Percentiles rank a stretch among this genome's conserved stretches.
These are phyloP conservation scores for Aegilops speltoides DNA, from an alignment of 176 grass and related monocot species.

Conservation along the genomic window DNA sequence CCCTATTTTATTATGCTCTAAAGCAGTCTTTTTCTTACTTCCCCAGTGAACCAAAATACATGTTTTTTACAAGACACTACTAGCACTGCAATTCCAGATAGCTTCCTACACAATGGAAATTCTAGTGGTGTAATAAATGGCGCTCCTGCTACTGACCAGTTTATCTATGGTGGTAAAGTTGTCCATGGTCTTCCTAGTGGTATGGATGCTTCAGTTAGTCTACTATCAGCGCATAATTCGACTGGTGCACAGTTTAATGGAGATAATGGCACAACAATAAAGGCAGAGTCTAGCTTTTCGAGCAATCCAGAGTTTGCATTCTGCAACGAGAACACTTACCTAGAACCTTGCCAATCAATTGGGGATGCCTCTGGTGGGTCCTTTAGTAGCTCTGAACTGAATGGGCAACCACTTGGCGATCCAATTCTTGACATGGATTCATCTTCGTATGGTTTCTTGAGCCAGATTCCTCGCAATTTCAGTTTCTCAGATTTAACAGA, in stretches of 20 bases:
- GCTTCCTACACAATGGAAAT: slow-evolving; percentile 66
- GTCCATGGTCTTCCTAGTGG: slow-evolving; percentile 43
- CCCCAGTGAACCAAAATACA: slow-evolving; percentile 69
- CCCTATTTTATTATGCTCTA: slow-evolving; percentile 24
- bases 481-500: slow-evolving; percentile 97
- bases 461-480: slow-evolving; percentile 95
- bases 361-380: slow-evolving; percentile 88
- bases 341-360: slow-evolving; percentile 67
- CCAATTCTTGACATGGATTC: slow-evolving; percentile 77
- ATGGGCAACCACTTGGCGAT: slow-evolving; percentile 60
- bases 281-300: slow-evolving; percentile 71
- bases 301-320: slow-evolving; percentile 78
- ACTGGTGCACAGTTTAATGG: slow-evolving; percentile 56
- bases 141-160: slow-evolving; percentile 45
- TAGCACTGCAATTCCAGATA: slow-evolving; percentile 58
- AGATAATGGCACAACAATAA: slow-evolving; percentile 66
- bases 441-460: slow-evolving; percentile 76
- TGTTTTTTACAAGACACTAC: slow-evolving; percentile 57
- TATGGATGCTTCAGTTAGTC: slow-evolving; percentile 58
- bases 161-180: slow-evolving; percentile 66
- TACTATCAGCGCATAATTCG: slow-evolving; percentile 57
- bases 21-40: slow-evolving; percentile 32
- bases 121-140: slow-evolving; percentile 66
- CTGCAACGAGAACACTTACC: slow-evolving; percentile 55
- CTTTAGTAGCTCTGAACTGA: slow-evolving; percentile 84